Evolutionary conservation across 2,329 filamentous ascomycete species (phyloP).

Genomic region (Rutstroemia sp.): DNA sequence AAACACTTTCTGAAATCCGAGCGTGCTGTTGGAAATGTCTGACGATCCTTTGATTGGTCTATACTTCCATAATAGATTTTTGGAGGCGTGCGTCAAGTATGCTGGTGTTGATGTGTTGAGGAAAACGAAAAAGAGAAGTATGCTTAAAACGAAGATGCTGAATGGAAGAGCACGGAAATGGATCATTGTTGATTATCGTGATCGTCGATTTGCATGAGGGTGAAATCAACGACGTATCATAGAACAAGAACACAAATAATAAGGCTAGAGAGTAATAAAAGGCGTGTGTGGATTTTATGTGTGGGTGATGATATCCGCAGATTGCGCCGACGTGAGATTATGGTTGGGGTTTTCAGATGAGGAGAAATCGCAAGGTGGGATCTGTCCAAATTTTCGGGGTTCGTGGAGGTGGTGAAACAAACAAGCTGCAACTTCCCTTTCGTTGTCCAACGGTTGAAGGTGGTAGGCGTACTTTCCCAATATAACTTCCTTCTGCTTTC

Average conservation of each 20-base stretch:
- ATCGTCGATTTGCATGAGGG: background rate
- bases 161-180: slow-evolving; percentile 2
- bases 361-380: too few species aligned
- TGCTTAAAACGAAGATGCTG: background rate
- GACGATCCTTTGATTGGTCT: background rate
- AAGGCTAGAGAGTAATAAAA: background rate
- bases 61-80: background rate
- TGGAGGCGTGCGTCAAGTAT: background rate
- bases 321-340: too few species aligned
- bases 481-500: too few species aligned
- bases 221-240: too few species aligned
- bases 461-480: too few species aligned
- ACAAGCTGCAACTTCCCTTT: too few species aligned
- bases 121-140: slow-evolving; percentile 3
- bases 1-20: slow-evolving; percentile 36
- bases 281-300: too few species aligned
- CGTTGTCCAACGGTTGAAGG: too few species aligned
- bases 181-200: background rate
- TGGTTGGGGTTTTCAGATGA: too few species aligned
- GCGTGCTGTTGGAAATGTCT: background rate
- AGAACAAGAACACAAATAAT: background rate
- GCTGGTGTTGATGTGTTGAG: slow-evolving; percentile 5
- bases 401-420: too few species aligned
- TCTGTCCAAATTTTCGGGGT: too few species aligned
- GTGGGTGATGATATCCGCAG: too few species aligned